Conservation (phyloP, 2,329 filamentous ascomycete genomes). For the Ascochyta rabiei region DNA sequence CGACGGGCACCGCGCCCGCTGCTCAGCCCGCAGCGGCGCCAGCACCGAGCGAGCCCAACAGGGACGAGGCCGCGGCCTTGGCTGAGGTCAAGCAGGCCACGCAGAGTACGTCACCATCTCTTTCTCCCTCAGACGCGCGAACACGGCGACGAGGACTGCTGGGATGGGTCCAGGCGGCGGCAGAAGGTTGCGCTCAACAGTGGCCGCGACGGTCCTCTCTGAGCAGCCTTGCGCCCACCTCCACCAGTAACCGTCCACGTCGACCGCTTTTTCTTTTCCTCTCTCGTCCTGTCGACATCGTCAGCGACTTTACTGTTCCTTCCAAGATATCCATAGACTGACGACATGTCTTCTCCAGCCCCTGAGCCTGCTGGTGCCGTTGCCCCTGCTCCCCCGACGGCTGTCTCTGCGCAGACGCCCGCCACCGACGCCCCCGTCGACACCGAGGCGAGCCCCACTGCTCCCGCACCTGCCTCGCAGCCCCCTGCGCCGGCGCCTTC, state of each 20-base stretch:
- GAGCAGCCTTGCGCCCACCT: background rate
- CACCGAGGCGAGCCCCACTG: conserved; percentile 25
- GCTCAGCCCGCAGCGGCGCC: conserved; percentile 28
- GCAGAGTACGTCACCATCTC: conserved; percentile 39
- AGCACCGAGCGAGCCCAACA: conserved; percentile 28
- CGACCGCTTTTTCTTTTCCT: background rate
- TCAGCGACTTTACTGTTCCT: conserved; percentile 14
- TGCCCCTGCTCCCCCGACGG: conserved; percentile 38
- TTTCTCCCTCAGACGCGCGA: conserved; percentile 11
- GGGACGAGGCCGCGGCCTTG: conserved; percentile 36
- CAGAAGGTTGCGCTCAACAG: conserved; percentile 24
- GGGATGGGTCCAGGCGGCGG: conserved; percentile 31
- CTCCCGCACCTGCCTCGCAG: conserved; percentile 8
- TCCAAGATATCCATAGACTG: conserved; percentile 31
- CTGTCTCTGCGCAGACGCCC: conserved; percentile 31
- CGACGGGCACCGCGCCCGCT: conserved; percentile 19
- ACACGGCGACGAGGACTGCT: conserved; percentile 17
- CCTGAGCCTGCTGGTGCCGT: conserved; percentile 42
- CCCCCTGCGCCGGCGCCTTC: conserved; percentile 15
- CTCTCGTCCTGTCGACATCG: background rate
- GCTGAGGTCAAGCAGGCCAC: conserved; percentile 44
- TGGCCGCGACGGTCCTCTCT: conserved; percentile 17
- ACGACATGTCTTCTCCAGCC: conserved; percentile 30
- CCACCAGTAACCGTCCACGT: background rate
- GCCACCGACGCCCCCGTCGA: conserved; percentile 24